A percentile compares a stretch with the other conserved stretches of the same genome.
These are phyloP conservation scores for Vachellia pachyceras DNA, from an alignment of 306 rosid genomes.

Conservation along the genomic window DNA sequence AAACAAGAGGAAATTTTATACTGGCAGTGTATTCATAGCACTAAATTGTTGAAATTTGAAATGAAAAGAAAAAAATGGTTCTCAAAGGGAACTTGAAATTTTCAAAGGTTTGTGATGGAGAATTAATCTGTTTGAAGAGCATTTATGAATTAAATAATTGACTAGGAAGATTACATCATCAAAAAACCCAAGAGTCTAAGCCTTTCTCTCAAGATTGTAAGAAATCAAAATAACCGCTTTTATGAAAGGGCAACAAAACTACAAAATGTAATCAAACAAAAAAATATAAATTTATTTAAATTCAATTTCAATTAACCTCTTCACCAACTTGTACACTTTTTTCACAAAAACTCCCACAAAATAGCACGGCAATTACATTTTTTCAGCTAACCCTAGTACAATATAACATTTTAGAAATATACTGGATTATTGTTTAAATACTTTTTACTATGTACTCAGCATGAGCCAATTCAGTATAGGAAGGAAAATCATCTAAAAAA, in stretches of 20 bases:
- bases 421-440: neutral
- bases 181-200: neutral
- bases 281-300: too few species aligned
- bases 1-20: slow-evolving; percentile 1
- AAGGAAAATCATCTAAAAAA: neutral
- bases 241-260: too few species aligned
- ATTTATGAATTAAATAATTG: neutral
- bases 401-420: neutral
- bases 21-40: neutral
- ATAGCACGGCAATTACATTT: neutral
- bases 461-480: neutral
- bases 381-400: neutral
- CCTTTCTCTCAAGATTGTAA: neutral
- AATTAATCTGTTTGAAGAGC: neutral
- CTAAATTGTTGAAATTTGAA: neutral
- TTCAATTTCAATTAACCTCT: neutral
- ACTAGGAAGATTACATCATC: neutral
- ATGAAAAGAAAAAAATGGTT: neutral
- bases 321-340: neutral
- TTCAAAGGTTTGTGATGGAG: slow-evolving; percentile 1
- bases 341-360: neutral
- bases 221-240: too few species aligned
- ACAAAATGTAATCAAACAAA: too few species aligned
- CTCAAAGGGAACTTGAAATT: neutral
- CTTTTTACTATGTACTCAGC: neutral